Evolutionary conservation across 257 asterid genomes (phyloP).

Genomic region (Jacaranda mimosifolia): DNA sequence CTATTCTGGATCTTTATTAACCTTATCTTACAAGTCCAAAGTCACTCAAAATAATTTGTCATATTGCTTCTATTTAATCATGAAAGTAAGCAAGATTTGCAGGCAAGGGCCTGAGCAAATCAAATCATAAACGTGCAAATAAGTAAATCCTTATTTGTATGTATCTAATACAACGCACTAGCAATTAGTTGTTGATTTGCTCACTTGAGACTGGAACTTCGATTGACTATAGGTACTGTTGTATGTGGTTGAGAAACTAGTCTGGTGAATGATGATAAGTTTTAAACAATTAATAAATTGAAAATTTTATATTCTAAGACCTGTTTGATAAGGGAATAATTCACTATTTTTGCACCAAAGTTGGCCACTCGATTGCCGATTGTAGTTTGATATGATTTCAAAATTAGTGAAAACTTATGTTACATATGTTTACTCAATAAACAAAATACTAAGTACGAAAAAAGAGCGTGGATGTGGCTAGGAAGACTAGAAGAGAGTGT

Average conservation of each 20-base stretch:
- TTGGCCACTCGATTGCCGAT: no score
- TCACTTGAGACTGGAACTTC: conserved; percentile 8
- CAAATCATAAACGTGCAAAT: not conserved
- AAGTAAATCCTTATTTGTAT: not conserved
- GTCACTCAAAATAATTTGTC: conserved; percentile 1
- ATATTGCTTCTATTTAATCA: not conserved
- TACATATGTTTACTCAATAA: no score
- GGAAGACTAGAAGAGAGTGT: no score
- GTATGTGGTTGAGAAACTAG: not conserved
- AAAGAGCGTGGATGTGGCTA: no score
- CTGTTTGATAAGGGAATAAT: no score
- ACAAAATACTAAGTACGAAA: no score
- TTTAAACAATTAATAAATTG: no score
- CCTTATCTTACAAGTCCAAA: not conserved
- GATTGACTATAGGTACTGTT: not conserved
- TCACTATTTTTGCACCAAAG: no score
- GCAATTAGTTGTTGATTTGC: not conserved
- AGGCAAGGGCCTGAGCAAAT: not conserved
- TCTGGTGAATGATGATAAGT: no score
- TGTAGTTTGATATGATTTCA: no score
- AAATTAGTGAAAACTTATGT: no score
- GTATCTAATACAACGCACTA: not conserved
- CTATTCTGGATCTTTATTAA: conserved; percentile 17
- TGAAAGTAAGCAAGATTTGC: conserved; percentile 11
- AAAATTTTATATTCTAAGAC: no score